A percentile compares a stretch with the other conserved stretches of the same genome.
Evolutionary conservation across 305 asterid species (phyloP).

Genomic region (Petunia hybrid): DNA sequence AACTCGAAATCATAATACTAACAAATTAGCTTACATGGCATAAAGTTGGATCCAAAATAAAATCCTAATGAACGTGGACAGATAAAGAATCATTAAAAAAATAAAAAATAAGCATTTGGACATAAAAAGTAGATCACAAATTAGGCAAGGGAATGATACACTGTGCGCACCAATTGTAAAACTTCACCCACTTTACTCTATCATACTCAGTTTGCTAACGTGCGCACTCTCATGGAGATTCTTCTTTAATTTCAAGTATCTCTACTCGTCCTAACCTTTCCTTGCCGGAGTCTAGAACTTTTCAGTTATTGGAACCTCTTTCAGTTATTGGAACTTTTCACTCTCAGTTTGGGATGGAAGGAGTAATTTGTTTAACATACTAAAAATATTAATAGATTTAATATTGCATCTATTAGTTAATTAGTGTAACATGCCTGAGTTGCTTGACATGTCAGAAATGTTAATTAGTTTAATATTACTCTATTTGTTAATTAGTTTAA

Average conservation of each 20-base stretch:
- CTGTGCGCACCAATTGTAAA: background rate
- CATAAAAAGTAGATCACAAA: background rate
- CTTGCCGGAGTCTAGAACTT: constrained; percentile 60
- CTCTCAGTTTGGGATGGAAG: too few species aligned
- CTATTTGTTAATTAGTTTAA: too few species aligned
- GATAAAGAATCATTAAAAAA: background rate
- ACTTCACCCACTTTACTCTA: background rate
- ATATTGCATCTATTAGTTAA: too few species aligned
- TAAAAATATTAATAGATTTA: too few species aligned
- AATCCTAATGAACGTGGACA: too few species aligned
- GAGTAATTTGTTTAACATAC: too few species aligned
- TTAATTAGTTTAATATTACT: too few species aligned
- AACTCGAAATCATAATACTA: too few species aligned
- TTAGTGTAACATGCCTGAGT: too few species aligned
- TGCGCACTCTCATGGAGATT: constrained; percentile 65
- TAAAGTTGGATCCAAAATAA: too few species aligned
- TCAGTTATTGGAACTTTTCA: constrained; percentile 32
- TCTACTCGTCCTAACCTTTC: constrained; percentile 52
- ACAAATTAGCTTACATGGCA: too few species aligned
- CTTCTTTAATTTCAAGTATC: constrained; percentile 71
- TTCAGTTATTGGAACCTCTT: constrained; percentile 53
- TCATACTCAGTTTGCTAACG: constrained; percentile 31
- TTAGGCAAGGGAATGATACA: constrained; percentile 11
- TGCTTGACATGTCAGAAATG: too few species aligned
- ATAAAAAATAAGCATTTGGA: constrained; percentile 17